Evolutionary conservation across 805 yeast species (phyloP).

Genomic region (Pichia heedii): DNA sequence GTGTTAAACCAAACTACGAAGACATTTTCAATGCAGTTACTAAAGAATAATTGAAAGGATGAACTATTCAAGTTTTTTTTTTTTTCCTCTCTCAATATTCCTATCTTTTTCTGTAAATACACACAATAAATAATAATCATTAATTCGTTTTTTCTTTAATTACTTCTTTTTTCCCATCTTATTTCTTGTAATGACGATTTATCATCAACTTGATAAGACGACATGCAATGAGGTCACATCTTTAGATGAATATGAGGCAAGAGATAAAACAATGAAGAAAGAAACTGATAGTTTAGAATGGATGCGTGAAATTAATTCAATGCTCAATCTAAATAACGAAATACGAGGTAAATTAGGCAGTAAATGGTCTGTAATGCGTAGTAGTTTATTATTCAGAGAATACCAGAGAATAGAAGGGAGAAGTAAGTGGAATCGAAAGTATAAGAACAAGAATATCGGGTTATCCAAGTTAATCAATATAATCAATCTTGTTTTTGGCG

Average conservation of each 20-base stretch:
- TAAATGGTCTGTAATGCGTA: constrained; percentile 20
- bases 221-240: not conserved
- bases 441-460: constrained; percentile 4
- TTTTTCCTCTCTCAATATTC: too few species aligned
- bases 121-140: too few species aligned
- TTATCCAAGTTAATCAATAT: constrained; percentile 22
- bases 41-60: constrained; percentile 15
- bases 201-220: not conserved
- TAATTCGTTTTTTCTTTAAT: too few species aligned
- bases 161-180: too few species aligned
- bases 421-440: not conserved
- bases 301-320: constrained; percentile 15
- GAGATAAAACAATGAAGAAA: not conserved
- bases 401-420: too few species aligned
- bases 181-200: too few species aligned
- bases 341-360: constrained; percentile 15
- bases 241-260: not conserved
- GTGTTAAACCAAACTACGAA: constrained; percentile 51
- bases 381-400: constrained; percentile 12
- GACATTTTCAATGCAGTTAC: constrained; percentile 54
- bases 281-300: constrained; percentile 1
- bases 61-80: too few species aligned
- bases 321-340: constrained; percentile 18
- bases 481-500: constrained; percentile 44
- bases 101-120: too few species aligned